These are phyloP conservation scores for Stagonosporopsis vannaccii DNA, from an alignment of 2,329 filamentous ascomycete genomes.

Conservation along the genomic window DNA sequence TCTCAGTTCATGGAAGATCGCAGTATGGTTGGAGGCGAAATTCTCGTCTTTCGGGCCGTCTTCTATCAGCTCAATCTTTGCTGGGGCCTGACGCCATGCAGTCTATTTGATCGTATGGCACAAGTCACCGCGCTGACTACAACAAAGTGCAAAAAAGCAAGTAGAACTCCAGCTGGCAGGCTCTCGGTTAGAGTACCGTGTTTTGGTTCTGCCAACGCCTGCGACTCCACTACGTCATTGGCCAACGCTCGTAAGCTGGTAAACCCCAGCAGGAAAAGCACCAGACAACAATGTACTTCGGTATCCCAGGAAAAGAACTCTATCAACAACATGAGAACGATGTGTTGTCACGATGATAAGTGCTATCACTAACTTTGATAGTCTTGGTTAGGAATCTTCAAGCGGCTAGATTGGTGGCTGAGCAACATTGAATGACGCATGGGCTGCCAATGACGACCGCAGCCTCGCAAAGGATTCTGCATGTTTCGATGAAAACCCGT, in stretches of 20 bases:
- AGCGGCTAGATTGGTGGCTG: constrained; percentile 16
- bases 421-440: constrained; percentile 19
- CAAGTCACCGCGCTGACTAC: no score
- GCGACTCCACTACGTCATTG: neutral
- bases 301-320: neutral
- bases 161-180: neutral
- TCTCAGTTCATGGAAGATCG: no score
- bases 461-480: constrained; percentile 5
- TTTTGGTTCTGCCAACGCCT: neutral
- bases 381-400: constrained; percentile 1
- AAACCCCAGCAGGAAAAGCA: neutral
- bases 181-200: neutral
- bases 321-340: neutral
- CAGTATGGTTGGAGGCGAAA: no score
- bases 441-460: constrained; percentile 13
- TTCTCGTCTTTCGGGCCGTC: no score
- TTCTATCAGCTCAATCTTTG: no score
- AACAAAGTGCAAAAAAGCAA: no score
- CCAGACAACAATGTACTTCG: neutral
- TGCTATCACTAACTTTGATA: neutral
- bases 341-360: neutral
- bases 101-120: no score
- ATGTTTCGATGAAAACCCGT: constrained; percentile 2
- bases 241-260: neutral
- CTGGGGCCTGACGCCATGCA: no score